Evolutionary conservation across 2,329 filamentous ascomycete species (phyloP), one percentile per base, ranked within the genome.

Genomic region (Cladosporium phlei): DNA sequence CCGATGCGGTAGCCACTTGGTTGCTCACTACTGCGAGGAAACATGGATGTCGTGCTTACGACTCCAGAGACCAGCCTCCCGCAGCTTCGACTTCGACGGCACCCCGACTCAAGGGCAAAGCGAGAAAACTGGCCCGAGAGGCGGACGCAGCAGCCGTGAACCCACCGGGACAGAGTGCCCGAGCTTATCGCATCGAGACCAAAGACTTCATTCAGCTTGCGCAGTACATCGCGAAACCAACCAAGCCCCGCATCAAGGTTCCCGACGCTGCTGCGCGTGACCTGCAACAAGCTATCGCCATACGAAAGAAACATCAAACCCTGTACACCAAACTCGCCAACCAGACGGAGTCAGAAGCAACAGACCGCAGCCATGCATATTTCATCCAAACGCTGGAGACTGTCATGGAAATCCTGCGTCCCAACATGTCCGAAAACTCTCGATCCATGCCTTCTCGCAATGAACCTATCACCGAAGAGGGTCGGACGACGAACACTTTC

Each of bases 1-100:
- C 46, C 2, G 30, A 48, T 22, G 21, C 12, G 12, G 32, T 48
- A 10, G 30, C 39, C 4, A 30, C 12, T 17, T 48, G 46, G 46
- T 32, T 48, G 2, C n/a, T 34, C 2, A 32, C 8, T 4, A 48
- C 46, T 5, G 38, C 46, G 14, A 34, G 19, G 37, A 6, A 17
- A 20, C 27, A 19, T 24, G 38, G 46, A 9, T 48, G 32, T 19
- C 14, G 17, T 46, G 22, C 4, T 10, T 5, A 12, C 19, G 24
- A n/a, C n/a, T 22, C 34, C 20, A 3, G n/a, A 16, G n/a, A n/a
- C 2, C 34, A 16, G 2, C 12, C 7, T n/a, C 3, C 14, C 6
- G 16, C 27, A 4, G 9, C 5, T 9, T 5, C 10, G 6, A 6
- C n/a, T 4, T 3, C 11, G 19, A 29, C 27, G 20, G 22, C 8